Evolutionary conservation across 2,329 filamentous ascomycete genomes (phyloP).

Genomic region (Colletotrichum graminicola): DNA sequence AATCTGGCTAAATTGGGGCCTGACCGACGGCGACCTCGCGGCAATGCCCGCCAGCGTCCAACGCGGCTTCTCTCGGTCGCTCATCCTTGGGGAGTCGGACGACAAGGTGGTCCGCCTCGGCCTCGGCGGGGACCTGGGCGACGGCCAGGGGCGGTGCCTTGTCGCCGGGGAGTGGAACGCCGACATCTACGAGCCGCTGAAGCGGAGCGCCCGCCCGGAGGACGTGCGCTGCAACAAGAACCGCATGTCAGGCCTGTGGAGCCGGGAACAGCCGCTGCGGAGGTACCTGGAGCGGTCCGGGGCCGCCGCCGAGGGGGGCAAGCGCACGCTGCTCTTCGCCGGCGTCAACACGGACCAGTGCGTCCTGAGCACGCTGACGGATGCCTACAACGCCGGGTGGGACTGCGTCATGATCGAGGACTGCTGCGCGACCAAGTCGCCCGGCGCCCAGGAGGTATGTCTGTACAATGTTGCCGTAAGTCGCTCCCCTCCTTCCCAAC

Average conservation of each 20-base stretch:
- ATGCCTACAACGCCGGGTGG: constrained; percentile 65
- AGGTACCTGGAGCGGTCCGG: constrained; percentile 50
- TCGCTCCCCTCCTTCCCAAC: not conserved
- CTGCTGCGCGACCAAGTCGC: constrained; percentile 36
- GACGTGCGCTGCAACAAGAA: constrained; percentile 69
- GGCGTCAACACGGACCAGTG: constrained; percentile 74
- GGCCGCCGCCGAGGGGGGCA: constrained; percentile 46
- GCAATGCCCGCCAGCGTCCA: constrained; percentile 63
- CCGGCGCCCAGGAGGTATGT: constrained; percentile 34
- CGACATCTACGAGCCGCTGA: constrained; percentile 61
- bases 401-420: constrained; percentile 39
- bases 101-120: constrained; percentile 45
- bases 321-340: constrained; percentile 65
- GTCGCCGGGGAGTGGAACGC: constrained; percentile 70
- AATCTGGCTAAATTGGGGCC: constrained; percentile 69
- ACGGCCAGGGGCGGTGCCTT: constrained; percentile 58
- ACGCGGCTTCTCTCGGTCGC: constrained; percentile 60
- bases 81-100: constrained; percentile 45
- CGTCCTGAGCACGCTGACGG: constrained; percentile 66
- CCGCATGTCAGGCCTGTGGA: constrained; percentile 70
- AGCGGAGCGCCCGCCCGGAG: constrained; percentile 46
- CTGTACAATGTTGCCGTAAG: constrained; percentile 36
- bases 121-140: constrained; percentile 62
- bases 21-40: constrained; percentile 63
- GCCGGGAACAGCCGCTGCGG: constrained; percentile 56